Base-by-base conservation (phyloP, 2,329 filamentous ascomycete species). In the Emericellopsis atlantica region DNA sequence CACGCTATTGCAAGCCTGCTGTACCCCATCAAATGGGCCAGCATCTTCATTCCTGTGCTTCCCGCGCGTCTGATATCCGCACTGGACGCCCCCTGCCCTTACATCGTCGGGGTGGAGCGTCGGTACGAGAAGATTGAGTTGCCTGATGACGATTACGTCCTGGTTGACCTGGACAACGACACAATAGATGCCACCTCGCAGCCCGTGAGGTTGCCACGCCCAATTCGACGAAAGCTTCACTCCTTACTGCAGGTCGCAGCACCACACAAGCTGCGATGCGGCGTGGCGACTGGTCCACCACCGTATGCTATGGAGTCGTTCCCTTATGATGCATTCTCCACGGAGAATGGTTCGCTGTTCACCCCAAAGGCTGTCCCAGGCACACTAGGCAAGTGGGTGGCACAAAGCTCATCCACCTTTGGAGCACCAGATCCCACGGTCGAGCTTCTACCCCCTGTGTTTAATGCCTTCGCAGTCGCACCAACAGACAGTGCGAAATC, bases 21-120 rank as follows among this genome's bases (percentile, higher is more conserved):
- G 16, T 98, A 95, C 57, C 90, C 89, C 7, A 67, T 96, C 40
- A 84, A 87, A 48, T 96, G 92, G 90, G 78, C 85, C 4, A 93
- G 89, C 51, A 87, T 96, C 38, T 88, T 95, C 56, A 95, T 96
- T 47, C 90, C 90, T 2, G 74, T 96, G 29, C 72, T 98, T 8
- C 90, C 90, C 6, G 85, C 87, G 8, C 79, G 90, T 31, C 68
- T 98, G 18, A 72, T 98, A 9, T 89, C 92, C 40, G 90, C 88
- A 3, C 72, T 98, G 15, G 92, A 96, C 52, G 90, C 90, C 1
- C 90, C 90, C 3, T 96, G 92, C 51, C 92, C 92, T 1, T 98
- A 96, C 53, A 95, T 98, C 49, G 87, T 96, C 35, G 92, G 92
- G 38, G 86, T 98, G 43, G 92, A 98, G 63, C 77, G 89, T 49